phyloP scores from a whole-genome alignment of 495 filamentous ascomycete species.

The Neurospora sp. region DNA sequence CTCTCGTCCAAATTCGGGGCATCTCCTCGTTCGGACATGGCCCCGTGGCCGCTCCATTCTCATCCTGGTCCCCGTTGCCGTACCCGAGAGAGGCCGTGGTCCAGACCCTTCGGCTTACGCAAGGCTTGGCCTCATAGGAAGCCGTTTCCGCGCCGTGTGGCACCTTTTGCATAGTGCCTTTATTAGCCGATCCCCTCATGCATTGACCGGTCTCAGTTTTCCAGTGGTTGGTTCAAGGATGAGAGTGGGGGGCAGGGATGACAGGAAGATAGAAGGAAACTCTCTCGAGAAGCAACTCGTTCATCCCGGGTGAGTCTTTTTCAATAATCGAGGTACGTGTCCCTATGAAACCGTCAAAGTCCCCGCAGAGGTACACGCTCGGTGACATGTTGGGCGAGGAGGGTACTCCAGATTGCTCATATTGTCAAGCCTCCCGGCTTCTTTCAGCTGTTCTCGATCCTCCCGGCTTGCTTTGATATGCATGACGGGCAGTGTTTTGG shows the following conservation, averaged over 20 bases:
- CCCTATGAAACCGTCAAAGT: background rate
- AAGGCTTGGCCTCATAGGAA: conserved; percentile 2
- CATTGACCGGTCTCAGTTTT: conserved; percentile 15
- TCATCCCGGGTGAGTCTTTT: background rate
- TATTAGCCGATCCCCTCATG: conserved; percentile 13
- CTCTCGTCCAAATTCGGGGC: background rate
- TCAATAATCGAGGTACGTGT: background rate
- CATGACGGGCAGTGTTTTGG: background rate
- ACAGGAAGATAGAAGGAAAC: background rate
- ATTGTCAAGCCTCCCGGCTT: background rate
- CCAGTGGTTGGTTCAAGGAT: conserved; percentile 12
- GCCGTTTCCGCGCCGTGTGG: conserved; percentile 2
- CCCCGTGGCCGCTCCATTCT: conserved; percentile 14
- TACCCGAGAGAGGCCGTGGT: background rate
- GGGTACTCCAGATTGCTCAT: background rate
- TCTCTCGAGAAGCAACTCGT: background rate
- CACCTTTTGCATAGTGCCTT: conserved; percentile 12
- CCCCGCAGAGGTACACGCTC: background rate
- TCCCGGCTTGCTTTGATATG: background rate
- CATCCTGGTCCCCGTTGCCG: background rate
- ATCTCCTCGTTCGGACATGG: conserved; percentile 12
- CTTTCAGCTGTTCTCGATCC: background rate
- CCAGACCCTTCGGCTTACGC: background rate
- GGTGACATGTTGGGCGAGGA: background rate
- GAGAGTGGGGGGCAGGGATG: background rate